Evolutionary conservation across 768 basidiomycete species (phyloP), one percentile per base, ranked within the genome.

Genomic region (Kwoniella sp.): DNA sequence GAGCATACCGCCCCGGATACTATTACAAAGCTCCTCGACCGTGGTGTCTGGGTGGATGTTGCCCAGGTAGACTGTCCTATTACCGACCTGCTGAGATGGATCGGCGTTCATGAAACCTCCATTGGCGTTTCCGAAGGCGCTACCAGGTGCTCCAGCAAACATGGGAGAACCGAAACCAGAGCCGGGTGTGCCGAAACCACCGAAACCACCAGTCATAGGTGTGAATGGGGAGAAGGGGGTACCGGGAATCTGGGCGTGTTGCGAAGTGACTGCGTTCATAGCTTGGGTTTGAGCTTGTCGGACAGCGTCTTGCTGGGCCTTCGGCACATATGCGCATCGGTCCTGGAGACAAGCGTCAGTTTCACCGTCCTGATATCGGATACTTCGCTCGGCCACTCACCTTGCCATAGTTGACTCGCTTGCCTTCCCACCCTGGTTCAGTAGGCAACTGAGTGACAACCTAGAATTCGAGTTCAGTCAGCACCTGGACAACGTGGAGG

Each of bases 321-420:
- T 77, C 17, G 96, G 96, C 25, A 97, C 90, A 78, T 96, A 97
- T 12, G 94, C 94, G 69, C 95, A 98, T 59, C 95, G 91, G 78
- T 99, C 96, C 70, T 77, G 56, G 5, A 58, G 0, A 27, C 60
- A 30, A 62, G 65, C 30, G 13, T 55, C 25, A 21, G 33, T 44
- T 17, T 24, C 9, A 9, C 48, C 54, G 25, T 27, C 21, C 13
- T 33, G 44, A 24, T 12, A 9, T 33, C 6, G 33, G 33, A 4
- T 44, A n/a, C 21, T 51, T 9, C 24, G 29, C 17, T 24, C 4
- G 24, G 49, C 17, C 10, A 44, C 67, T 49, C 22, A 76, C 76
- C 81, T 99, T 99, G 74, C 95, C 95, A 73, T 94, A 99, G 81
- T 93, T 95, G 80, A 99, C 92, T 51, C 94, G 88, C 77, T 93